Conservation (phyloP, 2,329 filamentous ascomycete species). For the Fusarium gaditjirri region DNA sequence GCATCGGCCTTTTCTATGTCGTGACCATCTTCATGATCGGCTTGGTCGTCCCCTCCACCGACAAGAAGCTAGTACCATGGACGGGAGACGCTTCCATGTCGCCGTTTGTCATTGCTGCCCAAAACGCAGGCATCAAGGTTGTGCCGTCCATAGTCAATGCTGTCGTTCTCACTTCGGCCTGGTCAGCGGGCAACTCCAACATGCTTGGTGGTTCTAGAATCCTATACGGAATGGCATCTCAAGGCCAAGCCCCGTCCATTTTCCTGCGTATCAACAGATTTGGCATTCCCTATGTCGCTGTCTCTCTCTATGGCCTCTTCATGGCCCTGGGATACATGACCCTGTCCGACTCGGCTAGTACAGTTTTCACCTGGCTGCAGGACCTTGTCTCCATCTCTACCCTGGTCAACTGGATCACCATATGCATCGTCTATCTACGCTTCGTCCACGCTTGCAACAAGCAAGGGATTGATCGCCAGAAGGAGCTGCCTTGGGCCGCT, state of each 20-base stretch:
- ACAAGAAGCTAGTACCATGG: neutral
- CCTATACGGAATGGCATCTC: neutral
- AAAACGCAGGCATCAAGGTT: constrained; percentile 1
- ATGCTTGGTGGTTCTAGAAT: constrained; percentile 1
- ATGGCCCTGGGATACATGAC: constrained; percentile 11
- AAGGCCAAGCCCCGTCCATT: neutral
- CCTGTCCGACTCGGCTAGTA: neutral
- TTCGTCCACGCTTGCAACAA: neutral
- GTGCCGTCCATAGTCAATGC: constrained; percentile 4
- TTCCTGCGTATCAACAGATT: constrained; percentile 8
- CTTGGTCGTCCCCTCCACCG: constrained; percentile 1
- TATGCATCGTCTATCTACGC: neutral
- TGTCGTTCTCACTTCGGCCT: constrained; percentile 7
- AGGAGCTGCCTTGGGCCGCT: constrained; percentile 3
- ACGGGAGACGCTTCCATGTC: neutral
- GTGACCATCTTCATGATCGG: constrained; percentile 11
- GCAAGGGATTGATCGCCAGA: neutral
- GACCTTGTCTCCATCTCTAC: constrained; percentile 1
- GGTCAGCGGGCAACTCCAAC: neutral
- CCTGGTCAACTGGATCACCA: constrained; percentile 1
- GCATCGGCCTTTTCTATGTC: constrained; percentile 1
- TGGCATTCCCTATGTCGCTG: constrained; percentile 3
- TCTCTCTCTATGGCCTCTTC: neutral
- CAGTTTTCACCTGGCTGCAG: constrained; percentile 11
- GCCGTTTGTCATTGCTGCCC: constrained; percentile 2